phyloP scores from a whole-genome alignment of 192 early-diverging fungal species.

The Kappamyces sp. region DNA sequence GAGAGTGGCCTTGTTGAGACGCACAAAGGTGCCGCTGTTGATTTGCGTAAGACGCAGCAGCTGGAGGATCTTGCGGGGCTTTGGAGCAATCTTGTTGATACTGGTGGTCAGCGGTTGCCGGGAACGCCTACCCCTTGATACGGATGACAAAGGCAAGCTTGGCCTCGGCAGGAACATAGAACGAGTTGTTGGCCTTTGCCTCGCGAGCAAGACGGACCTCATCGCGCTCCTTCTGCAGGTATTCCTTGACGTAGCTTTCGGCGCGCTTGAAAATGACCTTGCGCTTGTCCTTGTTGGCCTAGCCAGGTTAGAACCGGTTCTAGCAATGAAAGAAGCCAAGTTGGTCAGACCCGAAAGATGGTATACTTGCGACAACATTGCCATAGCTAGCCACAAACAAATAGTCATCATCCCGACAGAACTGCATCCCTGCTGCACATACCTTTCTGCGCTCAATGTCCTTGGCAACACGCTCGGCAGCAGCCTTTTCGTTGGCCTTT shows the following conservation, averaged over 20 bases:
- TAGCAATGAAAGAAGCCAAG: conserved; percentile 9
- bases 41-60: conserved; percentile 98
- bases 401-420: conserved; percentile 28
- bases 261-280: conserved; percentile 99
- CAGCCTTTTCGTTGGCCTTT: conserved; percentile 54
- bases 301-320: conserved; percentile 1
- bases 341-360: conserved; percentile 66
- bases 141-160: conserved; percentile 98
- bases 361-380: conserved; percentile 50
- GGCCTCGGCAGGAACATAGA: conserved; percentile 92
- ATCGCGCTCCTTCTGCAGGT: conserved; percentile 80
- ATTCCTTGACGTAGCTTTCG: conserved; percentile 97
- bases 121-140: conserved; percentile 72
- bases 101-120: conserved; percentile 21
- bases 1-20: conserved; percentile 91
- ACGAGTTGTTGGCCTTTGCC: conserved; percentile 85
- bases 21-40: conserved; percentile 97
- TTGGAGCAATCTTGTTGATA: conserved; percentile 99
- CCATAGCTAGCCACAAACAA: conserved; percentile 30
- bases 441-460: conserved; percentile 45
- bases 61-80: conserved; percentile 99
- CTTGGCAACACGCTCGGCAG: conserved; percentile 49
- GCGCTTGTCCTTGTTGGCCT: conserved; percentile 63
- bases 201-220: conserved; percentile 89
- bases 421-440: conserved; percentile 7